Base-by-base conservation (phyloP, 345 rosid genomes). In the Lumnitzera racemosa region DNA sequence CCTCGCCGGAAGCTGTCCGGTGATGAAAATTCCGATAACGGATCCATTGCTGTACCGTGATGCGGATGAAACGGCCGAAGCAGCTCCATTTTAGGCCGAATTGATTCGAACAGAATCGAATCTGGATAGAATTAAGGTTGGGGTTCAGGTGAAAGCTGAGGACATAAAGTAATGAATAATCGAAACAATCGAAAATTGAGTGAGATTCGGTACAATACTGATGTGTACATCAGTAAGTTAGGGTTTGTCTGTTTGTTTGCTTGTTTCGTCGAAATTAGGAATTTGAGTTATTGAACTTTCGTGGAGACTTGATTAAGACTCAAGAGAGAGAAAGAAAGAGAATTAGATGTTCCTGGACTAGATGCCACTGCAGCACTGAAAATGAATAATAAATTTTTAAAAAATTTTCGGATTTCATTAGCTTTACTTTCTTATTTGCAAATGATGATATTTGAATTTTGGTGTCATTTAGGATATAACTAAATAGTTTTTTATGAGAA, bases 71-170 rank as follows among this genome's bases (percentile, higher is more conserved):
- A 15, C 0, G 76, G 80, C 3, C 63, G 61, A 9, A 70, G 56
- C 47, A 76, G 70, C 79, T 78, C 83, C 81, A 75, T 81, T 51
- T 12, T 12, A 12, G 50, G 58, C 43, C 6, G 36, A 36, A 36
- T 9, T 4, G 43, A 5, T 6, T 36, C 0, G 43, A 36, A 36
- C 7, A 4, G 43, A 36, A 36, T 36, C 7, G 43, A 36, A 36
- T 0, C 7, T 12, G 46, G 13, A 24, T 59, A 25, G 49, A 51
- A 52, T 24, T 27, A 11, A 47, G 56, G 43, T 61, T 12, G 13
- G 29, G 50, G 31, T 49, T 20, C n/a, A 31, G 51, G 17, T 58
- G 55, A 46, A 41, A 29, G 15, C 13, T 13, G 23, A 49, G 43
- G 57, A n/a, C 53, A 47, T 55, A 49, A 54, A 36, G 43, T 36